A percentile compares a stretch with the other conserved stretches of the same genome.
These are phyloP conservation scores for Venturia carpophila DNA, from an alignment of 2,329 filamentous ascomycete species.

Conservation along the genomic window DNA sequence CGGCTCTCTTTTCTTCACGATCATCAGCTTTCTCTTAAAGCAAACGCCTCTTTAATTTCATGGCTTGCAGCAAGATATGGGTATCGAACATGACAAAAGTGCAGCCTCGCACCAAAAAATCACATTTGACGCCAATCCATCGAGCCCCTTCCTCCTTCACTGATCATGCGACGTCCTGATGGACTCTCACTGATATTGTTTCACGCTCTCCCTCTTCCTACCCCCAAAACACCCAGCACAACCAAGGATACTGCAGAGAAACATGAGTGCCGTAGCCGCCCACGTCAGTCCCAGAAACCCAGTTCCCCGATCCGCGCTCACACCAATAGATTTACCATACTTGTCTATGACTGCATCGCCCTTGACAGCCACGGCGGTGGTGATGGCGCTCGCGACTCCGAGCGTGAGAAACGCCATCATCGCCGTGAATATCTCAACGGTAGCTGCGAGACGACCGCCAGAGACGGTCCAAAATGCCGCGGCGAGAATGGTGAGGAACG, in stretches of 20 bases:
- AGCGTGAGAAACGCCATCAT: slow-evolving; percentile 49
- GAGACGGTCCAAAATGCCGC: slow-evolving; percentile 31
- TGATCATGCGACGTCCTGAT: background rate
- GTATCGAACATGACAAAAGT: background rate
- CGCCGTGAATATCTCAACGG: slow-evolving; percentile 44
- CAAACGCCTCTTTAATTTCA: background rate
- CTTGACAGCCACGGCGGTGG: slow-evolving; percentile 53
- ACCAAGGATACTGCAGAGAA: slow-evolving; percentile 29
- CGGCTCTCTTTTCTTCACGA: background rate
- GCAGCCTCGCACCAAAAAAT: background rate
- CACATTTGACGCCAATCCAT: background rate
- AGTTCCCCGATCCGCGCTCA: slow-evolving; percentile 43
- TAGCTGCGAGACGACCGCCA: slow-evolving; percentile 40
- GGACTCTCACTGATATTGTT: background rate
- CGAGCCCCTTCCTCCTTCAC: background rate
- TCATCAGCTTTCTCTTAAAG: no score
- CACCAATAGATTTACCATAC: slow-evolving; percentile 43
- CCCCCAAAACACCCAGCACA: slow-evolving; percentile 25
- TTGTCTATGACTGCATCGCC: slow-evolving; percentile 46
- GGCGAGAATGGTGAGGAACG: slow-evolving; percentile 39
- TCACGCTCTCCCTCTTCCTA: slow-evolving; percentile 20
- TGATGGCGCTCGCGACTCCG: slow-evolving; percentile 67
- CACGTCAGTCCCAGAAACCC: slow-evolving; percentile 54
- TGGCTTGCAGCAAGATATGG: background rate
- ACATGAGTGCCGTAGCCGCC: slow-evolving; percentile 44